Evolutionary conservation across 495 filamentous ascomycete genomes (phyloP).

Genomic region (Astrothelium subdiscretum): DNA sequence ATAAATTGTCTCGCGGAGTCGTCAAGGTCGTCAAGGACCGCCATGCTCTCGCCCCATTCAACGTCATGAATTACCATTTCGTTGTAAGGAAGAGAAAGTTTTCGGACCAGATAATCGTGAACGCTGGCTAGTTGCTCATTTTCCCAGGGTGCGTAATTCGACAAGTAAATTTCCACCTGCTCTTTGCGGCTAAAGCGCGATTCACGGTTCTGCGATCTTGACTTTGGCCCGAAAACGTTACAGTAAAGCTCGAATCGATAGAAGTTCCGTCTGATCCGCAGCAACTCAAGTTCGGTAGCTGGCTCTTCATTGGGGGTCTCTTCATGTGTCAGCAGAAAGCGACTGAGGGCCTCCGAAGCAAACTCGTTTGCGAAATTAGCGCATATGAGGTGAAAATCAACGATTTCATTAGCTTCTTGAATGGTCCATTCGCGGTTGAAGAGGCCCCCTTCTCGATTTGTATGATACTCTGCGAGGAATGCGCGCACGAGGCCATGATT

Average conservation of each 20-base stretch:
- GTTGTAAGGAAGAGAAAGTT: no score
- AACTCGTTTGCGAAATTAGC: neutral
- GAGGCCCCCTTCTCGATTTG: neutral
- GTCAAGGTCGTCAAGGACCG: no score
- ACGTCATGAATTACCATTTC: no score
- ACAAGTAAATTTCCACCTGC: neutral
- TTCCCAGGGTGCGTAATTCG: neutral
- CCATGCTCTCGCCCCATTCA: no score
- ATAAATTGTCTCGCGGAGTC: no score
- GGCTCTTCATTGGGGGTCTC: neutral
- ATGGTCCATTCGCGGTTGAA: neutral
- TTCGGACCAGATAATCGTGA: no score
- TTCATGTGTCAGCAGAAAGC: neutral
- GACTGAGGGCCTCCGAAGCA: neutral
- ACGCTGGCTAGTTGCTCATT: neutral
- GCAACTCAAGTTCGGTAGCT: neutral
- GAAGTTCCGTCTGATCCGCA: neutral
- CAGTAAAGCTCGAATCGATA: neutral
- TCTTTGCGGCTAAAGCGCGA: neutral
- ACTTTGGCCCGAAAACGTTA: neutral
- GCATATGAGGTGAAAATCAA: neutral
- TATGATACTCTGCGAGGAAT: neutral
- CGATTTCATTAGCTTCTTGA: neutral
- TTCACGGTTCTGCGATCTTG: neutral
- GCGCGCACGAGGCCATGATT: neutral